A percentile compares a stretch with the other conserved stretches of the same genome.
Conservation (phyloP, 768 basidiomycete species). For the Glaciozyma martinii region DNA sequence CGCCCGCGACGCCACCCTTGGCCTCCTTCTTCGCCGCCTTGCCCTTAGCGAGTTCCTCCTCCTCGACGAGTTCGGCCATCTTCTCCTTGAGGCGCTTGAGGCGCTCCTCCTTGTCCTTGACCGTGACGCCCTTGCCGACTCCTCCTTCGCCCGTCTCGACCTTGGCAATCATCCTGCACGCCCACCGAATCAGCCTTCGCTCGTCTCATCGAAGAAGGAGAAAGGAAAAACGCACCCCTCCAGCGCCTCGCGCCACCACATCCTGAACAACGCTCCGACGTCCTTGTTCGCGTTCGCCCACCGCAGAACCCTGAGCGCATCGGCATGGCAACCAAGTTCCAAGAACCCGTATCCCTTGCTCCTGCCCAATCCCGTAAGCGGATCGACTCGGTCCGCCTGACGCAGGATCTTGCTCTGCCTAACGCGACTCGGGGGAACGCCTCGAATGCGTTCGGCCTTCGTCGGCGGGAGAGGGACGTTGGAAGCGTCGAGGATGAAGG, state of each 20-base stretch:
- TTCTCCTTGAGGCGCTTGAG: conserved; percentile 20
- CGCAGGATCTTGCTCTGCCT: conserved; percentile 89
- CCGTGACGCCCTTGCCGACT: conserved; percentile 23
- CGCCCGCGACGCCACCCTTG: conserved; percentile 26
- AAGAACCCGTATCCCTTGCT: conserved; percentile 94
- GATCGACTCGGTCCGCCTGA: conserved; percentile 77
- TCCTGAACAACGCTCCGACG: conserved; percentile 55
- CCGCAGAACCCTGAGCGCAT: conserved; percentile 79
- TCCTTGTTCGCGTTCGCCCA: conserved; percentile 88
- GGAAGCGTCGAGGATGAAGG: conserved; percentile 37
- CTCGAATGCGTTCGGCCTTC: conserved; percentile 39
- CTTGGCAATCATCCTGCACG: conserved; percentile 37
- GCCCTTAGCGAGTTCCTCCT: conserved; percentile 26
- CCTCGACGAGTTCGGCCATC: conserved; percentile 28
- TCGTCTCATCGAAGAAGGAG: too few relatives aligned
- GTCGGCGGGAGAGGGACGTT: conserved; percentile 8
- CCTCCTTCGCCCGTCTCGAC: conserved; percentile 35
- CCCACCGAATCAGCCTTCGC: too few relatives aligned
- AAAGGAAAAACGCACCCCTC: conserved; percentile 5
- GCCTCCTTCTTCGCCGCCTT: conserved; percentile 27
- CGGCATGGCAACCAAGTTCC: conserved; percentile 76
- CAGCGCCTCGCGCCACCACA: conserved; percentile 78
- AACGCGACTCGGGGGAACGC: conserved; percentile 49
- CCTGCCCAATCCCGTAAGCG: conserved; percentile 72
- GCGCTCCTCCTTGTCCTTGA: conserved; percentile 25